Percentiles rank a stretch among this genome's conserved stretches.
Conservation (phyloP, 768 basidiomycete species). For the Hemileccinum impolitum region DNA sequence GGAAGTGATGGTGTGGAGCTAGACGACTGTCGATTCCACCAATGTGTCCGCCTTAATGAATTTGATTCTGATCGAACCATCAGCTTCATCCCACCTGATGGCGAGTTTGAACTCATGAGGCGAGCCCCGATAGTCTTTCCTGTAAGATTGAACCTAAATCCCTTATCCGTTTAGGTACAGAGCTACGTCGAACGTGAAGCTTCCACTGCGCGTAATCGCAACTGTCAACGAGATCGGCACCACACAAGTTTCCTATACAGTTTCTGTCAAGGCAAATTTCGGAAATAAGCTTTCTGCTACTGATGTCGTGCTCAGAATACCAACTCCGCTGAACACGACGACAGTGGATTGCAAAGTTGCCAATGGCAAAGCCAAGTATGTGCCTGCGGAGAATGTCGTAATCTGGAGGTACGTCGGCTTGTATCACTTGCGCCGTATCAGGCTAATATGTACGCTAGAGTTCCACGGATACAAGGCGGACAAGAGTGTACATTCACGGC, state of each 20-base stretch:
- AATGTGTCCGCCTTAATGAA: constrained; percentile 92
- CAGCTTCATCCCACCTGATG: constrained; percentile 96
- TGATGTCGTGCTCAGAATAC: constrained; percentile 89
- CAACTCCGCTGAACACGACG: constrained; percentile 94
- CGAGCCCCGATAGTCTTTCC: constrained; percentile 32
- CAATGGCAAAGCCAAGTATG: constrained; percentile 95
- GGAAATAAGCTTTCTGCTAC: constrained; percentile 90
- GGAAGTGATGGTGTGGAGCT: constrained; percentile 79
- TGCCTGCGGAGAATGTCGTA: constrained; percentile 92
- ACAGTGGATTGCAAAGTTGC: constrained; percentile 89
- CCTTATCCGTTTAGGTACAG: constrained; percentile 65
- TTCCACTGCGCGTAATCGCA: constrained; percentile 85
- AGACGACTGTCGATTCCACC: constrained; percentile 98
- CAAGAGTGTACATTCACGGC: constrained; percentile 86
- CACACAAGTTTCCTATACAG: constrained; percentile 83
- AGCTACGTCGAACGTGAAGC: constrained; percentile 92
- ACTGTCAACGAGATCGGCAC: constrained; percentile 94
- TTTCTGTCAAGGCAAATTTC: constrained; percentile 87
- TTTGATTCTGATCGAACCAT: constrained; percentile 94
- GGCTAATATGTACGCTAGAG: constrained; percentile 44
- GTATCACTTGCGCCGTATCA: constrained; percentile 1
- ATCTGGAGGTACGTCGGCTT: constrained; percentile 86
- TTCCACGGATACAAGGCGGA: constrained; percentile 89
- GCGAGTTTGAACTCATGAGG: constrained; percentile 99
- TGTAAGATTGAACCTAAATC: constrained; percentile 1